Evolutionary conservation across 257 asterid species (phyloP).

Genomic region (Fraxinus quadrangulata): DNA sequence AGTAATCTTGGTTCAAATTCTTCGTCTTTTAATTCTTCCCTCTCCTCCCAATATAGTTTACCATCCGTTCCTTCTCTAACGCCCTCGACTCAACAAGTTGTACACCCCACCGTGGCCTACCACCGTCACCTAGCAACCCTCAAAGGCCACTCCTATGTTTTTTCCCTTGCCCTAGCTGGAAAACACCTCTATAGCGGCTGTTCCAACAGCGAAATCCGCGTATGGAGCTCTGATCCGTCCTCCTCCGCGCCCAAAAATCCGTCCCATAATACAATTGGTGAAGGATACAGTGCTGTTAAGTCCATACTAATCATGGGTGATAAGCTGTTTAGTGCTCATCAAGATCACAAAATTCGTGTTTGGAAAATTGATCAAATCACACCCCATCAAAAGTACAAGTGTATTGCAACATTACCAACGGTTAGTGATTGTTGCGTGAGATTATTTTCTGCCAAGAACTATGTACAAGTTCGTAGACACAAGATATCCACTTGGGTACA

Average conservation of each 20-base stretch:
- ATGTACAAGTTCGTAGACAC: conserved; percentile 63
- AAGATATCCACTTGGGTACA: conserved; percentile 74
- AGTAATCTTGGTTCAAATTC: conserved; percentile 25
- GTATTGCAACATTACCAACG: conserved; percentile 58
- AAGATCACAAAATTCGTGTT: conserved; percentile 67
- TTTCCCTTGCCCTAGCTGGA: conserved; percentile 54
- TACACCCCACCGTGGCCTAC: conserved; percentile 20
- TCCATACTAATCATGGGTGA: conserved; percentile 43
- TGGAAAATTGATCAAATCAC: conserved; percentile 53
- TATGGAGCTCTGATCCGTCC: conserved; percentile 41
- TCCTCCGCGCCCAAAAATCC: background rate
- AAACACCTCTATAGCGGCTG: conserved; percentile 60
- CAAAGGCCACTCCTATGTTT: conserved; percentile 48
- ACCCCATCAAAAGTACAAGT: conserved; percentile 28
- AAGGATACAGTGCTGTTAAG: conserved; percentile 48
- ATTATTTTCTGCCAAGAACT: conserved; percentile 49
- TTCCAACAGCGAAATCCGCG: conserved; percentile 56
- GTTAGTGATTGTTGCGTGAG: conserved; percentile 50
- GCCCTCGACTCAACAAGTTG: conserved; percentile 31
- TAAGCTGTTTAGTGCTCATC: conserved; percentile 67
- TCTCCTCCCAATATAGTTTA: conserved; percentile 61
- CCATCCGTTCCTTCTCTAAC: conserved; percentile 69
- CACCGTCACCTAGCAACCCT: conserved; percentile 48
- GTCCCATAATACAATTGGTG: conserved; percentile 22
- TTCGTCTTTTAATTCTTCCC: conserved; percentile 43